Evolutionary conservation across 1,284 basidiomycete species (phyloP), one percentile per base, ranked within the genome.

Genomic region (Mycosarcoma maydis): DNA sequence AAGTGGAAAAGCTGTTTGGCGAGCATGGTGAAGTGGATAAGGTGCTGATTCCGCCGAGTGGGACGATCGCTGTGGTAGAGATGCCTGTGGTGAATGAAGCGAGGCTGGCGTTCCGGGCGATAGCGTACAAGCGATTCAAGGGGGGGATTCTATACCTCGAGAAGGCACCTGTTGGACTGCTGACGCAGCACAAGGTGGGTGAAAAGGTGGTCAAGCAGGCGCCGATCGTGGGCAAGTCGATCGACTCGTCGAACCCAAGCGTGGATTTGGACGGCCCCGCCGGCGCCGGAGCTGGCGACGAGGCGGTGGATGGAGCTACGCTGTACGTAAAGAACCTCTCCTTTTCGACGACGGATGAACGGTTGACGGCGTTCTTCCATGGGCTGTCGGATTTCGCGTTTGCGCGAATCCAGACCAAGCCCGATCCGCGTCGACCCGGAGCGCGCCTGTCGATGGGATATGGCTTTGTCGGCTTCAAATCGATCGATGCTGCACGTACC

Each of bases 291-390:
- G 43, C 13, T 0, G 61, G 65, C n/a, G 66, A 55, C n/a, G 69
- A 73, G 5, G 68, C 90, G 30, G 85, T 87, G 17, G 85, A 86
- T 0, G 92, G 91, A 0, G 87, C 91, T 14, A 97, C 95, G 10
- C 87, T 98, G 6, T 98, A 93, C 83, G 85, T 98, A 83, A 97
- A 98, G 86, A 98, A 98, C 78, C 85, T 98, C 30, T 87, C 91
- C 9, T 98, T 96, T 83, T 85, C 88, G 7, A 97, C 94, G n/a
- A 92, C 92, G 0, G 85, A 88, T 22, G 89, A 90, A 52, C 86
- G 88, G 13, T 85, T 98, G 13, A 84, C 60, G 4, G 85, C 87
- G 30, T 85, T 90, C 27, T 92, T 97, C 78, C 85, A 87, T n/a
- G 86, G 88, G 53, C 84, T 98, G 0, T 88, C 90, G 4, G 90